Evolutionary conservation across 1,284 basidiomycete species (phyloP), one percentile per base, ranked within the genome.

Genomic region (Thecaphora frezii): DNA sequence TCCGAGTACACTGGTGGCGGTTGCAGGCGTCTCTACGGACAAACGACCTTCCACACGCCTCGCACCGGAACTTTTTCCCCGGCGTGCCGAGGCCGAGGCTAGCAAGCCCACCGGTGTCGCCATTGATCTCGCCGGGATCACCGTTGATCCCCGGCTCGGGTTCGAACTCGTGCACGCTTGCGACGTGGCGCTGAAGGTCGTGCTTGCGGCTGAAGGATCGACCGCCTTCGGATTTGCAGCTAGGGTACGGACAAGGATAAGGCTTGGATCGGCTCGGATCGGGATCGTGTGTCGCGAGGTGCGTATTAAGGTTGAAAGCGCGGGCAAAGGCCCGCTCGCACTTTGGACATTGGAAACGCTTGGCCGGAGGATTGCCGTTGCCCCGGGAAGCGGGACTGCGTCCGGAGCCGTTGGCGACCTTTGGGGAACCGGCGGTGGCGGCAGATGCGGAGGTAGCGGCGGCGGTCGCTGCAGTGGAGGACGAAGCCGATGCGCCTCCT

Each of bases 241-340:
- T 85, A 44, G 85, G 83, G 78, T 91, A 88, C 40, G 87, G 87
- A 76, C 90, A 93, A 30, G 87, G 84, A 72, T 89, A 89, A 1
- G 90, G 89, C 81, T 93, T 93, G 44, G 87, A 82, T 51, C 90
- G 84, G 78, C 89, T 88, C 39, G 73, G 73, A 28, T 77, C 73
- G 19, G 90, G 90, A 74, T 92, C 89, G 79, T 93, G 90, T 2
- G 90, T 93, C 5, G 88, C 87, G 83, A 90, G 86, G 78, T 93
- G 90, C 0, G 91, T 93, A 82, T 92, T 92, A 54, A 93, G 80
- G 70, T 93, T 93, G 80, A 89, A 93, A 0, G 89, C 89, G n/a
- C 90, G 84, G 21, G 90, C 90, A 71, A 93, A 93, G 0, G 89
- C 90, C 87, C 72, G 69, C 23, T 71, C 65, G 52, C 75, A 77